Conservation (phyloP, 768 basidiomycete genomes). For the Mycena polygramma region DNA sequence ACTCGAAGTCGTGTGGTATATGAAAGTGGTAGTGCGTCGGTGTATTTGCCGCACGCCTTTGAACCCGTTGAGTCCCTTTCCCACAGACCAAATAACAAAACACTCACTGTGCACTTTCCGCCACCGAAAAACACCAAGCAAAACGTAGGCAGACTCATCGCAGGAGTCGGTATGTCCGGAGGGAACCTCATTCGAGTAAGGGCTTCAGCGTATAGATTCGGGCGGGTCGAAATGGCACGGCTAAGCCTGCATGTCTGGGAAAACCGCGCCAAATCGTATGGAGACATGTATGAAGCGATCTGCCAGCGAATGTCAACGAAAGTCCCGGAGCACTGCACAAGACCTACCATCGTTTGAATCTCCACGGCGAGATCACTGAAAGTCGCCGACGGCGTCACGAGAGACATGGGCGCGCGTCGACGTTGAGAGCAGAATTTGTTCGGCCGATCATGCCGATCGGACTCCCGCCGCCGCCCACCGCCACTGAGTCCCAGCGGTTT, state of each 20-base stretch:
- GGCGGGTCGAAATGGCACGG: background rate
- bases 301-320: too few relatives aligned
- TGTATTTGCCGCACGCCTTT: slow-evolving; percentile 5
- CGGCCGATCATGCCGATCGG: too few relatives aligned
- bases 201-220: slow-evolving; percentile 3
- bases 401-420: too few relatives aligned
- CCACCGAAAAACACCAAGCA: slow-evolving; percentile 9
- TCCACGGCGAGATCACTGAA: too few relatives aligned
- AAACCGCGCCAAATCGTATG: too few relatives aligned
- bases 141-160: slow-evolving; percentile 6
- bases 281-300: too few relatives aligned
- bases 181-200: background rate
- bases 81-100: background rate
- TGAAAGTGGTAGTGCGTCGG: slow-evolving; percentile 2
- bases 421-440: too few relatives aligned
- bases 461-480: too few relatives aligned
- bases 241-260: slow-evolving; percentile 2
- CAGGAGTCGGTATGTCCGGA: slow-evolving; percentile 10
- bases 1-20: slow-evolving; percentile 8
- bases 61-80: background rate
- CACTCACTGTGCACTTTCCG: slow-evolving; percentile 4
- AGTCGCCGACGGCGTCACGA: too few relatives aligned
- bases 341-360: too few relatives aligned
- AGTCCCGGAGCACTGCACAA: too few relatives aligned
- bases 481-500: too few relatives aligned